A percentile compares a stretch with the other conserved stretches of the same genome.
Conservation (phyloP, 495 filamentous ascomycete genomes). For the Xylaria telfairii region DNA sequence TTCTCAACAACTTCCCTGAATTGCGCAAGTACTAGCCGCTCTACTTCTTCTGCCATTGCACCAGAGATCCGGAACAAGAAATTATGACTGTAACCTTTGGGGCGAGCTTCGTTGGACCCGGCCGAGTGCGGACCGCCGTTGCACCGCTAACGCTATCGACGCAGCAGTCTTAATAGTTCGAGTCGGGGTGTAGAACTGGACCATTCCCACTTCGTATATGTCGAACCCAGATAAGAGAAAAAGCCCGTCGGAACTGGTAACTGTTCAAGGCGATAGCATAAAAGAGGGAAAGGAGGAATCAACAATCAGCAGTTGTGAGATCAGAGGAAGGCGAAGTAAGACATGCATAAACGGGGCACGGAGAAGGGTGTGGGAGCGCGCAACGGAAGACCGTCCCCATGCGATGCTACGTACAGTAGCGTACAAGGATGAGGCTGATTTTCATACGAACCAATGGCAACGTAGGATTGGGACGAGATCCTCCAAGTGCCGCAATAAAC, state of each 20-base stretch:
- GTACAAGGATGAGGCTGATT: slow-evolving; percentile 26
- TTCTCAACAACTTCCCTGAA: slow-evolving; percentile 51
- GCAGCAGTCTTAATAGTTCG: slow-evolving; percentile 1
- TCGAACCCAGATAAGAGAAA: neutral
- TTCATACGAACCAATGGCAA: slow-evolving; percentile 14
- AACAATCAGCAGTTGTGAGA: slow-evolving; percentile 1
- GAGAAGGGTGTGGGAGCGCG: neutral
- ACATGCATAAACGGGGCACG: slow-evolving; percentile 23
- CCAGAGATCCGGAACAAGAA: neutral
- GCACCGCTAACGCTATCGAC: slow-evolving; percentile 6
- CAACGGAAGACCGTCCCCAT: neutral
- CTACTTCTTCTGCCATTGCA: slow-evolving; percentile 46
- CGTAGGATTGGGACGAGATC: neutral
- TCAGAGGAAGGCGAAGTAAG: slow-evolving; percentile 14
- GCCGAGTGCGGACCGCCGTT: neutral
- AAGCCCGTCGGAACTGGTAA: neutral
- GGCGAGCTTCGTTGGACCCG: slow-evolving; percentile 1
- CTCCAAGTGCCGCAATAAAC: slow-evolving; percentile 7
- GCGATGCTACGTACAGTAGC: neutral
- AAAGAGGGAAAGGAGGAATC: slow-evolving; percentile 6
- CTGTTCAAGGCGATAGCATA: neutral
- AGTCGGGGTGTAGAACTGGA: neutral
- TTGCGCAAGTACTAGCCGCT: slow-evolving; percentile 45
- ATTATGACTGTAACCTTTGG: slow-evolving; percentile 3
- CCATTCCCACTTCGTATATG: slow-evolving; percentile 7